Evolutionary conservation across 768 basidiomycete species (phyloP).

Genomic region (Daedaleopsis nitida): DNA sequence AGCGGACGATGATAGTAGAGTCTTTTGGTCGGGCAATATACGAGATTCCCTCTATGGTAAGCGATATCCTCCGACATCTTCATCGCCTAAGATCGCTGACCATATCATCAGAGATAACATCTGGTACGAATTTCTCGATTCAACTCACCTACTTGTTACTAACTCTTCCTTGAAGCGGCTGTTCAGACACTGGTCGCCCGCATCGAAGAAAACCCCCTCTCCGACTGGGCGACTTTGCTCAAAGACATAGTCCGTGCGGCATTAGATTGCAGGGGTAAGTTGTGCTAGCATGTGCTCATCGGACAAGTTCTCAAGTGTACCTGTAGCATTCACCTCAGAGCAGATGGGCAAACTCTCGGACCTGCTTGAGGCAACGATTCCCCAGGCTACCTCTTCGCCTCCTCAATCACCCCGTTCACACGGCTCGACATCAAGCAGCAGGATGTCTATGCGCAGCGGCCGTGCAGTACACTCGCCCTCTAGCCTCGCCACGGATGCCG

Average conservation of each 20-base stretch:
- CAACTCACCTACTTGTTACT: neutral
- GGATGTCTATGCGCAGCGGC: slow-evolving; percentile 6
- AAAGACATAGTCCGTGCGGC: slow-evolving; percentile 47
- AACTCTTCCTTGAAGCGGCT: slow-evolving; percentile 38
- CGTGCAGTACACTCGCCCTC: slow-evolving; percentile 2
- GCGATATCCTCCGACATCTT: slow-evolving; percentile 26
- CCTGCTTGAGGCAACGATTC: slow-evolving; percentile 39
- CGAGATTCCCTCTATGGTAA: slow-evolving; percentile 70
- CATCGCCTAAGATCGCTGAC: neutral
- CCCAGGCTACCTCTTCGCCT: slow-evolving; percentile 26
- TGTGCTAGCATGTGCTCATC: neutral
- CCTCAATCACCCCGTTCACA: slow-evolving; percentile 13
- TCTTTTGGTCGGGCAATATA: slow-evolving; percentile 67
- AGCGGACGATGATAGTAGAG: slow-evolving; percentile 69
- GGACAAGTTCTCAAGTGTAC: slow-evolving; percentile 5
- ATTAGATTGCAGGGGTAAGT: slow-evolving; percentile 59
- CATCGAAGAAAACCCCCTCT: slow-evolving; percentile 37
- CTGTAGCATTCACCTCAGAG: slow-evolving; percentile 62
- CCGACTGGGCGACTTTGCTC: slow-evolving; percentile 44
- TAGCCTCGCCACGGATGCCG: slow-evolving; percentile 31
- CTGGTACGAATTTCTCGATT: slow-evolving; percentile 26
- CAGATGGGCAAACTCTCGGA: slow-evolving; percentile 52
- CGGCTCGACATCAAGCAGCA: slow-evolving; percentile 15
- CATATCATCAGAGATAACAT: slow-evolving; percentile 36
- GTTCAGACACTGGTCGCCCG: slow-evolving; percentile 61